Evolutionary conservation across 208 protist species (phyloP).

Genomic region (Trichomonas gallinae): DNA sequence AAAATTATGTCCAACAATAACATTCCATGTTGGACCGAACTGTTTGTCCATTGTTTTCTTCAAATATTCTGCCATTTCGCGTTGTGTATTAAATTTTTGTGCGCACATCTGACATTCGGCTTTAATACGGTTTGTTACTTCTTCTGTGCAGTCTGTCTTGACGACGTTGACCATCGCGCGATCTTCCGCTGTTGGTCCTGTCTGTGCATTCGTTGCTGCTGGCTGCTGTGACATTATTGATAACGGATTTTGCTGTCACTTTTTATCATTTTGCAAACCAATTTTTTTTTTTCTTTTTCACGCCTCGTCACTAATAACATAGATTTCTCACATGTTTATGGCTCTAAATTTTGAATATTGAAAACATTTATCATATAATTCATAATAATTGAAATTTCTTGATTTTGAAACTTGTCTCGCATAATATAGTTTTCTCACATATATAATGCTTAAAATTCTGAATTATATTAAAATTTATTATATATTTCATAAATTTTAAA

Average conservation of each 20-base stretch:
- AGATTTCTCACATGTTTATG: no score
- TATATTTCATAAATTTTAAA: no score
- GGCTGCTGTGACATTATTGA: not conserved
- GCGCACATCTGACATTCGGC: not conserved
- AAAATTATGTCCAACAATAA: slow-evolving; percentile 10
- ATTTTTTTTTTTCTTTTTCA: no score
- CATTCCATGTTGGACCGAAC: not conserved
- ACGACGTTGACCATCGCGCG: not conserved
- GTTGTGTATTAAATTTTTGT: not conserved
- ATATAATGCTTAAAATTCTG: no score
- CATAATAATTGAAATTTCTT: no score
- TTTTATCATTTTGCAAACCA: not conserved
- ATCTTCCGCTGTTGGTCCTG: not conserved
- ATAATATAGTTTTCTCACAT: no score
- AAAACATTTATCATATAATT: no score
- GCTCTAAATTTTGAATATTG: no score
- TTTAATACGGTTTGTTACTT: not conserved
- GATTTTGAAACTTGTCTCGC: no score
- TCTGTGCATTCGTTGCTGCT: not conserved
- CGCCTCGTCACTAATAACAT: no score
- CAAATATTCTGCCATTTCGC: not conserved
- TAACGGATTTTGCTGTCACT: not conserved
- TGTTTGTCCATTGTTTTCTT: not conserved
- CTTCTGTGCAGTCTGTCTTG: not conserved
- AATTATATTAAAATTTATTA: no score